Conservation (phyloP, 768 basidiomycete species). For the Tylopilus balloui region DNA sequence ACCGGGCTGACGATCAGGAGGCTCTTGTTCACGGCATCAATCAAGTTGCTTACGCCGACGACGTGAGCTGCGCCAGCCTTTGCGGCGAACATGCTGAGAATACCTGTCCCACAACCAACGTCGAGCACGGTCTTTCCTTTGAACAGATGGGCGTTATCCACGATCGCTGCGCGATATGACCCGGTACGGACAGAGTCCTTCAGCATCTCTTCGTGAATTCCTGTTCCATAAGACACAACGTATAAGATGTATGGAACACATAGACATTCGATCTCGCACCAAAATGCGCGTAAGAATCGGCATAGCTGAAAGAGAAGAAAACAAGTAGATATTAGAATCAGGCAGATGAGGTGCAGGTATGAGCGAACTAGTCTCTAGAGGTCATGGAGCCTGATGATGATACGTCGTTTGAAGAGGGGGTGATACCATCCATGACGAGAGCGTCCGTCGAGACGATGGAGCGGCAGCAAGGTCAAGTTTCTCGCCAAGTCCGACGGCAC, state of each 20-base stretch:
- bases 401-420: conserved; percentile 23
- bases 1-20: conserved; percentile 12
- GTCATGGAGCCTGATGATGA: conserved; percentile 56
- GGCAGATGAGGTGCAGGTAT: conserved; percentile 24
- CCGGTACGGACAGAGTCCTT: conserved; percentile 95
- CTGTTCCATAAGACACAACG: conserved; percentile 36
- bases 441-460: conserved; percentile 3
- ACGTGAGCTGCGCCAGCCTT: conserved; percentile 93
- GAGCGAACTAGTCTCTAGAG: conserved; percentile 82
- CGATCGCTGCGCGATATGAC: conserved; percentile 90
- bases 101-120: conserved; percentile 98
- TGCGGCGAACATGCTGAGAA: conserved; percentile 96
- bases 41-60: conserved; percentile 64
- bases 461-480: background rate
- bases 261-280: conserved; percentile 43
- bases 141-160: conserved; percentile 93
- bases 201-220: conserved; percentile 99
- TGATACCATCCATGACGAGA: conserved; percentile 29
- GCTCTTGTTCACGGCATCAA: conserved; percentile 1
- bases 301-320: conserved; percentile 62
- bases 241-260: conserved; percentile 3
- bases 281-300: conserved; percentile 94
- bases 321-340: conserved; percentile 36
- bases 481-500: background rate
- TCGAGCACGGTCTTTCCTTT: conserved; percentile 95